Percentiles rank a stretch among this genome's conserved stretches.
Evolutionary conservation across 2,329 filamentous ascomycete species (phyloP).

Genomic region (Beauveria medogensis): DNA sequence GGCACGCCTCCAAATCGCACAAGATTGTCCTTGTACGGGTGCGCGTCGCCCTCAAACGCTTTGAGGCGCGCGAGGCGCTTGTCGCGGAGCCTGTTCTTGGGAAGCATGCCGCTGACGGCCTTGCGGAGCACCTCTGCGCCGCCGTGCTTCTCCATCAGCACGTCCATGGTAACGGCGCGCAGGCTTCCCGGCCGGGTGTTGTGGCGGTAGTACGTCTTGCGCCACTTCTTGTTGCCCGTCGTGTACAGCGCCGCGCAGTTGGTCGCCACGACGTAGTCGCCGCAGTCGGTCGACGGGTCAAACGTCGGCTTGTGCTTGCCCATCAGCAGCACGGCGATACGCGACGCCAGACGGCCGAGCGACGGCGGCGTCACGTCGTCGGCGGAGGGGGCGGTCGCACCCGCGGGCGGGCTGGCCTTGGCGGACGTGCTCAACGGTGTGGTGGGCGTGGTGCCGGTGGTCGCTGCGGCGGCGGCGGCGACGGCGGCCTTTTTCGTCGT

Average conservation of each 20-base stretch:
- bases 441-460: not conserved
- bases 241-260: conserved; percentile 80
- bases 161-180: conserved; percentile 87
- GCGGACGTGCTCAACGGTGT: not conserved
- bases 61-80: conserved; percentile 82
- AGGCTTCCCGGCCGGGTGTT: conserved; percentile 83
- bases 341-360: conserved; percentile 82
- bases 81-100: conserved; percentile 89
- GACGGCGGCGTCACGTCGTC: conserved; percentile 57
- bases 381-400: not conserved
- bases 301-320: conserved; percentile 99
- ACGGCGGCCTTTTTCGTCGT: conserved; percentile 36
- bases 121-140: conserved; percentile 84
- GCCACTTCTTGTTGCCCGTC: conserved; percentile 84
- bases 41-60: conserved; percentile 85
- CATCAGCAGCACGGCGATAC: conserved; percentile 84
- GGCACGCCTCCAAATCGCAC: conserved; percentile 58
- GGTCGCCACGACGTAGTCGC: conserved; percentile 94
- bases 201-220: conserved; percentile 95
- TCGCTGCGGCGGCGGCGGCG: not conserved
- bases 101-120: conserved; percentile 94
- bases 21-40: conserved; percentile 88
- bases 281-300: conserved; percentile 95
- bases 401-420: not conserved
- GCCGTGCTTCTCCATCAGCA: conserved; percentile 87